phyloP scores from a whole-genome alignment of 2,329 filamentous ascomycete genomes.

The Fusarium aywerte region DNA sequence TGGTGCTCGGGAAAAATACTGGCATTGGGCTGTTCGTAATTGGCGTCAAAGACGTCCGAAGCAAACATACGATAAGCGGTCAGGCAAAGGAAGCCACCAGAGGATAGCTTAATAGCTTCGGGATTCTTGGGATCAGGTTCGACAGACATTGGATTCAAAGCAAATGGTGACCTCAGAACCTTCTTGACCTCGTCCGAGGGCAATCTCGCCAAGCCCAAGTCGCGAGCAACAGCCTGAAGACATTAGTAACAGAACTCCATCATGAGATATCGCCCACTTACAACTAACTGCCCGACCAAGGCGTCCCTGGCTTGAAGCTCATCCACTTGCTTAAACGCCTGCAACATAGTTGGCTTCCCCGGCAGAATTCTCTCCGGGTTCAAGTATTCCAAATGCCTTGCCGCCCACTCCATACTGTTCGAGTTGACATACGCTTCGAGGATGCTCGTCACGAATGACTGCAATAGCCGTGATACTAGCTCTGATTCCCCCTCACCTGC shows the following conservation, averaged over 20 bases:
- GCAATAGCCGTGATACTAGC: slow-evolving; percentile 72
- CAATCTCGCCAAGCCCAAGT: slow-evolving; percentile 65
- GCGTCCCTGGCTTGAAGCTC: slow-evolving; percentile 70
- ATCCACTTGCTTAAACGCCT: slow-evolving; percentile 72
- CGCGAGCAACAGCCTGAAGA: slow-evolving; percentile 69
- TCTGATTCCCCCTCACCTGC: slow-evolving; percentile 66
- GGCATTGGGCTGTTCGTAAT: slow-evolving; percentile 63
- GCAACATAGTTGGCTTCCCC: slow-evolving; percentile 68
- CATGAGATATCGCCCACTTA: slow-evolving; percentile 52
- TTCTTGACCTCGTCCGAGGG: slow-evolving; percentile 59
- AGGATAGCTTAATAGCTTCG: slow-evolving; percentile 67
- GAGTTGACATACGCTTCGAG: slow-evolving; percentile 77
- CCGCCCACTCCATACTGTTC: slow-evolving; percentile 69
- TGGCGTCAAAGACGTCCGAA: slow-evolving; percentile 68
- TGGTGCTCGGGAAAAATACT: slow-evolving; percentile 70
- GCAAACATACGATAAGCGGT: slow-evolving; percentile 72
- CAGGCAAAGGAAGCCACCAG: slow-evolving; percentile 68
- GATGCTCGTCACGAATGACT: slow-evolving; percentile 81
- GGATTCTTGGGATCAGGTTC: slow-evolving; percentile 60
- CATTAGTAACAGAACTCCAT: slow-evolving; percentile 21
- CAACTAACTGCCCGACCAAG: slow-evolving; percentile 77
- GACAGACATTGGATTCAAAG: slow-evolving; percentile 58
- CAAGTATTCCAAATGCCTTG: slow-evolving; percentile 74
- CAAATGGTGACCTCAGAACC: slow-evolving; percentile 55
- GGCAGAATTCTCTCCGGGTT: slow-evolving; percentile 72